A percentile compares a stretch with the other conserved stretches of the same genome.
Conservation (phyloP, 495 filamentous ascomycete species). For the Darksidea phi region DNA sequence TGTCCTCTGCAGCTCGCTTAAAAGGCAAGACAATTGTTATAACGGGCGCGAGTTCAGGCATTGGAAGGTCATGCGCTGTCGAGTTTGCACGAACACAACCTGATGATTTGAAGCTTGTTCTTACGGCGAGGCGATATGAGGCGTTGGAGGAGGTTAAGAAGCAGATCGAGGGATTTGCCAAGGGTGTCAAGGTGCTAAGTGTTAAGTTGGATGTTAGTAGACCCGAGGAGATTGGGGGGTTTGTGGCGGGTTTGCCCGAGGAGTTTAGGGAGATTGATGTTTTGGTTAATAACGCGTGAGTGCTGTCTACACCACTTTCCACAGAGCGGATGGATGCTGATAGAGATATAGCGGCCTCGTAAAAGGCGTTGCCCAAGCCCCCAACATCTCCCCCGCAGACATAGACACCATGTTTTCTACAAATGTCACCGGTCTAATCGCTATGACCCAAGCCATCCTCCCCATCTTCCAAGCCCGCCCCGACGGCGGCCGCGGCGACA, state of each 20-base stretch:
- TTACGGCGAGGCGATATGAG: constrained; percentile 84
- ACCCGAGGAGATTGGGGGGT: constrained; percentile 68
- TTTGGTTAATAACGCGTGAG: constrained; percentile 95
- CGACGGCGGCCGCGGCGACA: constrained; percentile 81
- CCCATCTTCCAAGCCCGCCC: constrained; percentile 76
- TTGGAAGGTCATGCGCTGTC: constrained; percentile 78
- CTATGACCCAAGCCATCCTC: constrained; percentile 93
- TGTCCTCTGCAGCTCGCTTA: constrained; percentile 68
- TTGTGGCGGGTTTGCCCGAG: constrained; percentile 70
- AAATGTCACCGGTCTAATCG: constrained; percentile 91
- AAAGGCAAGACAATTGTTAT: constrained; percentile 91
- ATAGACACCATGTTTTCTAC: constrained; percentile 85
- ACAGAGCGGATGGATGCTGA: background rate
- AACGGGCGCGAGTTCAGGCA: constrained; percentile 92
- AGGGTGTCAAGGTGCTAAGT: constrained; percentile 77
- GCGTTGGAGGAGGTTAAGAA: constrained; percentile 70
- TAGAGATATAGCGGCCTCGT: constrained; percentile 65
- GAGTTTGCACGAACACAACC: constrained; percentile 91
- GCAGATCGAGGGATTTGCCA: constrained; percentile 78
- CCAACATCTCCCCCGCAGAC: constrained; percentile 78
- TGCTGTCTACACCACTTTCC: constrained; percentile 20
- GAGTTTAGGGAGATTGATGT: constrained; percentile 88
- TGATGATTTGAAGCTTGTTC: constrained; percentile 73
- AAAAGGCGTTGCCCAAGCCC: constrained; percentile 82
- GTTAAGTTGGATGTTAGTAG: constrained; percentile 86